A percentile compares a stretch with the other conserved stretches of the same genome.
Conservation (phyloP, 2,329 filamentous ascomycete species). For the Venturia nashicola region DNA sequence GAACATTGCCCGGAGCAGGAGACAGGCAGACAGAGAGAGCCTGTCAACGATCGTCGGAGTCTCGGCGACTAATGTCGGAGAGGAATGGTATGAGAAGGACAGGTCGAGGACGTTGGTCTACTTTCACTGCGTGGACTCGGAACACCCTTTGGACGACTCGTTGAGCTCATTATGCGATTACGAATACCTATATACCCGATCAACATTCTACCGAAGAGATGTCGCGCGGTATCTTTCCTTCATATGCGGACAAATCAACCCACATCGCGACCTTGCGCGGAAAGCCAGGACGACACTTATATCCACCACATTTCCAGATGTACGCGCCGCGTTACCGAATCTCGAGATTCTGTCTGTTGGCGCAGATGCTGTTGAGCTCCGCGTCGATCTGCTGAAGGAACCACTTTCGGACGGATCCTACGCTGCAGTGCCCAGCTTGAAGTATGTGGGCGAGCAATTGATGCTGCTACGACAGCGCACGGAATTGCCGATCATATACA, state of each 20-base stretch:
- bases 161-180: constrained; percentile 59
- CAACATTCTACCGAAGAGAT: constrained; percentile 61
- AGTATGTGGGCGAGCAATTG: constrained; percentile 76
- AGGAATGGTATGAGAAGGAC: constrained; percentile 7
- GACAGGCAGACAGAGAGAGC: not conserved
- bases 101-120: constrained; percentile 3
- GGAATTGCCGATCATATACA: constrained; percentile 83
- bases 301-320: constrained; percentile 79
- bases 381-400: constrained; percentile 71
- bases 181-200: constrained; percentile 71
- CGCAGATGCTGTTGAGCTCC: constrained; percentile 72
- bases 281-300: constrained; percentile 75
- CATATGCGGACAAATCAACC: constrained; percentile 65
- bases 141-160: constrained; percentile 37
- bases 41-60: constrained; percentile 8
- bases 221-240: constrained; percentile 69
- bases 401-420: constrained; percentile 49
- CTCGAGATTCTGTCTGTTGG: constrained; percentile 80
- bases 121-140: constrained; percentile 22
- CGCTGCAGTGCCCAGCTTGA: constrained; percentile 59
- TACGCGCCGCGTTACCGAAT: constrained; percentile 70
- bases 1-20: not conserved
- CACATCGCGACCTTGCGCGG: constrained; percentile 63
- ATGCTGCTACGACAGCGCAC: constrained; percentile 75
- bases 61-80: not conserved